These are phyloP conservation scores for Zalerion maritima DNA, from an alignment of 495 filamentous ascomycete genomes.

Conservation along the genomic window DNA sequence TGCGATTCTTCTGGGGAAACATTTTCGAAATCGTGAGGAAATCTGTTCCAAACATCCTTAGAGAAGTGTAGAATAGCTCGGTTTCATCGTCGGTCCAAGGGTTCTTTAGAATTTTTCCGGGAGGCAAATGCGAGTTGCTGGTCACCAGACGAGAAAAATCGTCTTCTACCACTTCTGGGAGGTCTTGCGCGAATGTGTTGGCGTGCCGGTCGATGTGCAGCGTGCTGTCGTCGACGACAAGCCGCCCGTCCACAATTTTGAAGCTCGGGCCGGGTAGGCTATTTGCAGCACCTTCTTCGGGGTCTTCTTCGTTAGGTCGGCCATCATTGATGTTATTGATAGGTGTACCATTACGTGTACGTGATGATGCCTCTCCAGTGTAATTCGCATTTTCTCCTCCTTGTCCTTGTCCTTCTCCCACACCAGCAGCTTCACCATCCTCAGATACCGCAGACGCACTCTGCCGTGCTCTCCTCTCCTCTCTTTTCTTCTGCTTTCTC, in stretches of 20 bases:
- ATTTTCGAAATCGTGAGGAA: constrained; percentile 76
- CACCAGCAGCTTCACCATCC: constrained; percentile 6
- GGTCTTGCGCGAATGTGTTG: constrained; percentile 37
- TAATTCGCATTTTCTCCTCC: constrained; percentile 6
- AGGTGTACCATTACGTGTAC: too few species aligned
- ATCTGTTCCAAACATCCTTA: constrained; percentile 84
- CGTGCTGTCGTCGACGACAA: constrained; percentile 64
- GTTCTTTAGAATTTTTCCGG: constrained; percentile 41
- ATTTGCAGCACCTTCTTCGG: constrained; percentile 15
- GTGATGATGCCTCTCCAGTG: too few species aligned
- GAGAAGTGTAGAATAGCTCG: constrained; percentile 69
- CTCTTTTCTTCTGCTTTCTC: constrained; percentile 23
- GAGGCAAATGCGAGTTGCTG: constrained; percentile 55
- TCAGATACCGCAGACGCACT: constrained; percentile 13
- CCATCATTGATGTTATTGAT: too few species aligned
- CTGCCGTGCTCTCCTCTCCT: constrained; percentile 16
- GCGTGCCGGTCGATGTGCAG: constrained; percentile 70
- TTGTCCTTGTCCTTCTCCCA: constrained; percentile 4
- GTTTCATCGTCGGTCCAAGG: constrained; percentile 67
- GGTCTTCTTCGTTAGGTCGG: constrained; percentile 7
- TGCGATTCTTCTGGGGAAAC: constrained; percentile 61
- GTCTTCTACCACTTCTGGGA: constrained; percentile 65
- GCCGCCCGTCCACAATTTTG: constrained; percentile 68
- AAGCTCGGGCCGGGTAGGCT: constrained; percentile 48
- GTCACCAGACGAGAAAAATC: constrained; percentile 69